These are phyloP conservation scores for Cylindrotheca closterium DNA, from an alignment of 108 stramenopile species.

Conservation along the genomic window DNA sequence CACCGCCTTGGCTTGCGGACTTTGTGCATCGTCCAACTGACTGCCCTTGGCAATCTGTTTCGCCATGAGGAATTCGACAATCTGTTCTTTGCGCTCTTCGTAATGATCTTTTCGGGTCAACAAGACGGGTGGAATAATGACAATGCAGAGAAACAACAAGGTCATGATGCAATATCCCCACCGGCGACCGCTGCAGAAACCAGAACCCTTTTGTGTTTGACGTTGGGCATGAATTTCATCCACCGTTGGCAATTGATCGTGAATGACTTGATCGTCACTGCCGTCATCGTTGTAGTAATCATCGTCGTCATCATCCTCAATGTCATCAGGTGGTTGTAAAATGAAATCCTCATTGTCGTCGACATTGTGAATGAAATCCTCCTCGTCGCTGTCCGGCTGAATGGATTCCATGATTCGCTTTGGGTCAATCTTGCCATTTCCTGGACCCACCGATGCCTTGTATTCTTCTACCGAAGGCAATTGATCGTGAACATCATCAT, in stretches of 20 bases:
- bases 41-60: conserved; percentile 4
- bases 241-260: conserved; percentile 15
- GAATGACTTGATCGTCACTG: not conserved
- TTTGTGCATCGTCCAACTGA: not conserved
- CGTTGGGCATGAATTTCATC: conserved; percentile 4
- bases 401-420: not conserved
- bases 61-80: conserved; percentile 3
- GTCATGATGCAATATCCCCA: not conserved
- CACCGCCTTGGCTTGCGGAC: conserved; percentile 3
- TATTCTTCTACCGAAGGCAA: conserved; percentile 15
- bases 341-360: not conserved
- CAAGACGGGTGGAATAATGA: not conserved
- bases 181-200: not conserved
- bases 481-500: conserved; percentile 10
- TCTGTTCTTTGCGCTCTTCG: not conserved
- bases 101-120: not conserved
- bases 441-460: not conserved
- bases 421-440: not conserved
- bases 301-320: not conserved
- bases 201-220: not conserved
- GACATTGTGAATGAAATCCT: not conserved
- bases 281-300: not conserved
- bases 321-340: not conserved
- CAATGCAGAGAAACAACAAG: not conserved
- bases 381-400: conserved; percentile 10